Conservation (phyloP, 148 eudicot species). For the Agrostemma githago region DNA sequence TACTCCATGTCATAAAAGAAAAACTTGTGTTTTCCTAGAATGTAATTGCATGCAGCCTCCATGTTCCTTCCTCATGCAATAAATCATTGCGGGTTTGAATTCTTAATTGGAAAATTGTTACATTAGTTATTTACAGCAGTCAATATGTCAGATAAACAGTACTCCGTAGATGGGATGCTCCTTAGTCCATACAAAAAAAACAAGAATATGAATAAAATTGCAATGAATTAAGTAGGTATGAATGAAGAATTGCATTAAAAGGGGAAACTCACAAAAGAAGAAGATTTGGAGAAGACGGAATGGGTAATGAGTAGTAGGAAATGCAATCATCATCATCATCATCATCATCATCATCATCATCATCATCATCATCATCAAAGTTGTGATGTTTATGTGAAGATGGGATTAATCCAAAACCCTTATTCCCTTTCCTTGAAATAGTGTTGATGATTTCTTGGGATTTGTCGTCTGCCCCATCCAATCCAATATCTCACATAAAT, state of each 20-base stretch:
- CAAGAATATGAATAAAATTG: too few relatives aligned
- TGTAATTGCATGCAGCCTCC: neutral
- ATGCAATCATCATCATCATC: conserved; percentile 37
- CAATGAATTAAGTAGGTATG: too few relatives aligned
- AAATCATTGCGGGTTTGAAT: neutral
- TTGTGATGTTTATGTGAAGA: conserved; percentile 25
- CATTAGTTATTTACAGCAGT: neutral
- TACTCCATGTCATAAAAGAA: too few relatives aligned
- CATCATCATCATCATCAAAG: conserved; percentile 16
- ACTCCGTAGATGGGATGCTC: neutral
- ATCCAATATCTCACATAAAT: neutral
- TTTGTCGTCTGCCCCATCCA: conserved; percentile 34
- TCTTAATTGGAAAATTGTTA: neutral
- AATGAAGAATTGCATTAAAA: neutral
- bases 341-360: conserved; percentile 30
- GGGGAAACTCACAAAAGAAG: conserved; percentile 44
- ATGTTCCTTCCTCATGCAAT: neutral
- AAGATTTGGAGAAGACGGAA: conserved; percentile 30
- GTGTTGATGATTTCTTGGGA: conserved; percentile 33
- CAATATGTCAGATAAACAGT: neutral
- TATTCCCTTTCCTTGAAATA: conserved; percentile 57
- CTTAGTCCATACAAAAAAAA: neutral
- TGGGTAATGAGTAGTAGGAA: conserved; percentile 35
- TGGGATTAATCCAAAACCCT: conserved; percentile 64
- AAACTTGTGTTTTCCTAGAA: neutral